Evolutionary conservation across 768 basidiomycete genomes (phyloP).

Genomic region (Leccinum obscurum): DNA sequence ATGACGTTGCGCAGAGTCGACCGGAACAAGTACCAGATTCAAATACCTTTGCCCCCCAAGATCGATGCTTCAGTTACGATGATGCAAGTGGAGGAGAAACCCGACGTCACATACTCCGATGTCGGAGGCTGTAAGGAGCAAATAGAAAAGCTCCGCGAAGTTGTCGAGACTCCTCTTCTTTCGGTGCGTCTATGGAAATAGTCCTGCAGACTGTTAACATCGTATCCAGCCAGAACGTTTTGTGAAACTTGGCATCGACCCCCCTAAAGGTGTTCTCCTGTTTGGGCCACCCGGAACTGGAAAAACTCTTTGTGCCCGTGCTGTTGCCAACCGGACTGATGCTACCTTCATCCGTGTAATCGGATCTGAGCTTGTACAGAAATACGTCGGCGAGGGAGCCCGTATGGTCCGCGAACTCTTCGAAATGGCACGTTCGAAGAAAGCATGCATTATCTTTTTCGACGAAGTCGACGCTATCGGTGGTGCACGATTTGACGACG

Average conservation of each 20-base stretch:
- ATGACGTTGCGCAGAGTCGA: constrained; percentile 64
- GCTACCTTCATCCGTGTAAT: constrained; percentile 99
- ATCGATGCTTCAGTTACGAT: constrained; percentile 99
- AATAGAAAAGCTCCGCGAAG: constrained; percentile 97
- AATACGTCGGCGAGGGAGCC: constrained; percentile 99
- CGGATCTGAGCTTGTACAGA: constrained; percentile 99
- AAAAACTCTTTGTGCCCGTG: constrained; percentile 96
- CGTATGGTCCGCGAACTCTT: constrained; percentile 98
- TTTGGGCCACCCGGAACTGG: constrained; percentile 98
- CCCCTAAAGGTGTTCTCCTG: constrained; percentile 95
- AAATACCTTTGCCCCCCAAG: constrained; percentile 97
- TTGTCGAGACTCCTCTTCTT: constrained; percentile 94
- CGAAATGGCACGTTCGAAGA: constrained; percentile 98
- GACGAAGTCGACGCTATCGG: constrained; percentile 99
- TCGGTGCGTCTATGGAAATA: constrained; percentile 56
- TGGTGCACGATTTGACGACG: constrained; percentile 97
- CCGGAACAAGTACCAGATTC: constrained; percentile 96
- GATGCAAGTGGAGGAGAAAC: constrained; percentile 99
- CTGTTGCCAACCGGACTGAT: constrained; percentile 97
- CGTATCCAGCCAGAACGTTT: constrained; percentile 92
- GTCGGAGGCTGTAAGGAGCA: constrained; percentile 99
- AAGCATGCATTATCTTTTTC: constrained; percentile 99
- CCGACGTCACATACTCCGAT: constrained; percentile 97
- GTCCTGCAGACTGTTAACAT: constrained; percentile 16
- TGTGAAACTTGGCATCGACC: constrained; percentile 97